phyloP scores from a whole-genome alignment of 2,329 filamentous ascomycete species.

The Colletotrichum sp. region DNA sequence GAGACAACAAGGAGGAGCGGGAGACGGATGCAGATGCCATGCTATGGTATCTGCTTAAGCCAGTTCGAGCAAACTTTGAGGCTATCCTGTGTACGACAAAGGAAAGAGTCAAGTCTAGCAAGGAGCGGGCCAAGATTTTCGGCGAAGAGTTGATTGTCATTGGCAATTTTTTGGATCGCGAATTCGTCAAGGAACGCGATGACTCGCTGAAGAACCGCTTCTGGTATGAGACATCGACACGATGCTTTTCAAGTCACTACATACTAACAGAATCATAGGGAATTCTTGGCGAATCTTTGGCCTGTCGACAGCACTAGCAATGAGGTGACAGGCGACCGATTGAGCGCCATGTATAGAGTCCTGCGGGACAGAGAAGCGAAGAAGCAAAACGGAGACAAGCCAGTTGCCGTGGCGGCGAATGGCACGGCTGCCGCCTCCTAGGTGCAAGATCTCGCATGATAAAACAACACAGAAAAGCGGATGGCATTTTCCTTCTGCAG shows the following conservation, averaged over 20 bases:
- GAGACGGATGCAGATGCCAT: constrained; percentile 50
- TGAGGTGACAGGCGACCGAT: constrained; percentile 46
- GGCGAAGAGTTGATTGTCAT: constrained; percentile 66
- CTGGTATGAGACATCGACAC: constrained; percentile 13
- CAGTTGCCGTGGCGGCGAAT: constrained; percentile 13
- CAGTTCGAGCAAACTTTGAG: constrained; percentile 65
- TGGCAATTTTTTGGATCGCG: constrained; percentile 62
- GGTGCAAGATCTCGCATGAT: constrained; percentile 4
- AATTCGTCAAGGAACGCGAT: constrained; percentile 41
- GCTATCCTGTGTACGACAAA: constrained; percentile 65
- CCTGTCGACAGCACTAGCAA: constrained; percentile 50
- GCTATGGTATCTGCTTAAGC: constrained; percentile 58
- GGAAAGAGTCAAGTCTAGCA: constrained; percentile 66
- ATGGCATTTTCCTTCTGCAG: background rate
- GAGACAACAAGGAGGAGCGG: constrained; percentile 55
- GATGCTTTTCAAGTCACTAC: background rate
- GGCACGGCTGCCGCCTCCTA: constrained; percentile 20
- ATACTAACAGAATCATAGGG: constrained; percentile 32
- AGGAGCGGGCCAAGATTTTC: constrained; percentile 65
- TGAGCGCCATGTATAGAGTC: constrained; percentile 51
- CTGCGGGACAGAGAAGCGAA: constrained; percentile 38
- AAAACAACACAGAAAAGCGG: background rate
- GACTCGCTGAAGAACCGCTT: constrained; percentile 24
- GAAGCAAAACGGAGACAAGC: constrained; percentile 14
- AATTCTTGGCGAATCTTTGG: constrained; percentile 51